Evolutionary conservation across 225 moss, liverwort and hornwort species (phyloP).

Genomic region (Marchantia polymorpha): DNA sequence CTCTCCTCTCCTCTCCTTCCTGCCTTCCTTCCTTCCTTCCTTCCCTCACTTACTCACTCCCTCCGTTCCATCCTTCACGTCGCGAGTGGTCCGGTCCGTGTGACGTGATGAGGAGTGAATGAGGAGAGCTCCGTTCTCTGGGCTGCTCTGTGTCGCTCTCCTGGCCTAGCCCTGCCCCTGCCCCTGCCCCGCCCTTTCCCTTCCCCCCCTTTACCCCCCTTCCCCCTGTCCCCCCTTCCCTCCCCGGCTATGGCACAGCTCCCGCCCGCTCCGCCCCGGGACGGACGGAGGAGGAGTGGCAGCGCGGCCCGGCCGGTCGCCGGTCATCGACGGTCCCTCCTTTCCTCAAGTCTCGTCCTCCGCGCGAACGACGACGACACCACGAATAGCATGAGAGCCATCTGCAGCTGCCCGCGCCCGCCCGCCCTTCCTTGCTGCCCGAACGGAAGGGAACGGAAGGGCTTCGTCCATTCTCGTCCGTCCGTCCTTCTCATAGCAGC

Average conservation of each 20-base stretch:
- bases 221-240: neutral
- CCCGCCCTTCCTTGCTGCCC: neutral
- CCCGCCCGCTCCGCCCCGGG: too few relatives aligned
- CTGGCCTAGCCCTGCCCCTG: neutral
- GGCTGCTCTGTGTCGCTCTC: neutral
- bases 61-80: slow-evolving; percentile 1
- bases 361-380: neutral
- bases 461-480: neutral
- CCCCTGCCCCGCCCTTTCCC: too few relatives aligned
- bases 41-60: neutral
- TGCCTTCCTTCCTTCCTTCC: neutral
- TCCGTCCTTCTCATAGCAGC: neutral
- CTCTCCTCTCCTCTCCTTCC: neutral
- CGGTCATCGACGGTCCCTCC: too few relatives aligned
- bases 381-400: neutral
- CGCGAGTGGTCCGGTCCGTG: neutral
- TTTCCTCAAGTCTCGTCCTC: neutral
- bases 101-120: too few relatives aligned
- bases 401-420: neutral
- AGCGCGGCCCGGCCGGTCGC: too few relatives aligned
- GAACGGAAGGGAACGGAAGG: too few relatives aligned
- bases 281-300: neutral
- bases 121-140: too few relatives aligned
- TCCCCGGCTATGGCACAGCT: slow-evolving; percentile 2
- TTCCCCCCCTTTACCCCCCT: neutral